phyloP scores from a whole-genome alignment of 1,139 yeast genomes.

The Ogataea hybrid region DNA sequence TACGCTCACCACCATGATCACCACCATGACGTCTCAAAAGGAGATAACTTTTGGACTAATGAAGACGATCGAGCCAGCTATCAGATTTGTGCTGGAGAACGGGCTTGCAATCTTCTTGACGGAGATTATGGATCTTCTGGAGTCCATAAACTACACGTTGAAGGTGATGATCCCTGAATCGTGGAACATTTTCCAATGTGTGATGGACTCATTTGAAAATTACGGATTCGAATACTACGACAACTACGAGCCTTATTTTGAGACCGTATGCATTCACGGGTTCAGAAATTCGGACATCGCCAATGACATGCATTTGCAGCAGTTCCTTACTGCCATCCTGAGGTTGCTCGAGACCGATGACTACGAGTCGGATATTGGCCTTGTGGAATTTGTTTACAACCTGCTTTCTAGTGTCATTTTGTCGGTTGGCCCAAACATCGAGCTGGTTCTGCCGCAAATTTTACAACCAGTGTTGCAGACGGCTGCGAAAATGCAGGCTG shows the following conservation, averaged over 20 bases:
- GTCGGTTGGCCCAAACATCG: constrained; percentile 17
- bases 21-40: constrained; percentile 50
- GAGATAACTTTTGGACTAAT: constrained; percentile 44
- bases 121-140: constrained; percentile 50
- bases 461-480: constrained; percentile 15
- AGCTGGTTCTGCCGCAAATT: constrained; percentile 12
- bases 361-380: constrained; percentile 9
- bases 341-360: constrained; percentile 19
- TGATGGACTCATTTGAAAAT: constrained; percentile 48
- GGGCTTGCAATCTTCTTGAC: constrained; percentile 39
- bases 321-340: constrained; percentile 16
- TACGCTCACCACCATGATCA: constrained; percentile 51
- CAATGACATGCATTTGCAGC: constrained; percentile 17
- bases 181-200: constrained; percentile 45
- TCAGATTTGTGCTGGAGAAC: constrained; percentile 47
- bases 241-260: constrained; percentile 49
- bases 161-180: constrained; percentile 41
- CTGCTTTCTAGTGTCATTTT: constrained; percentile 11
- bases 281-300: constrained; percentile 33
- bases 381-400: constrained; percentile 16
- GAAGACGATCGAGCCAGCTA: constrained; percentile 39
- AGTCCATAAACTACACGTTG: constrained; percentile 44
- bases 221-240: constrained; percentile 55
- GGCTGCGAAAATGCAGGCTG: constrained; percentile 8
- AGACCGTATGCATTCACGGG: constrained; percentile 47